Conservation (phyloP, 352 stramenopile genomes). For the Globisporangium viniferum region DNA sequence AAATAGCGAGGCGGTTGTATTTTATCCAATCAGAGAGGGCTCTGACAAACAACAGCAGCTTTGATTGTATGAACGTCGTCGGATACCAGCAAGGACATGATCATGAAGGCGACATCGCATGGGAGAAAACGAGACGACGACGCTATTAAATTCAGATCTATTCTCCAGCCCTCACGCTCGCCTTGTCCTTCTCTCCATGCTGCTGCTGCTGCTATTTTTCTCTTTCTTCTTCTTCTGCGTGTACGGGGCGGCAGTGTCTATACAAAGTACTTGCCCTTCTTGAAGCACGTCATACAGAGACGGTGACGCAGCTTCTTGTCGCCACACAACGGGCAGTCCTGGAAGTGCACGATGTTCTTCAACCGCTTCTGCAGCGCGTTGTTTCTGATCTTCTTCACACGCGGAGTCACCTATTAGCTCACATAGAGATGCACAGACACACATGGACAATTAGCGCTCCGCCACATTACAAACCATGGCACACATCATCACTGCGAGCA, state of each 20-base stretch:
- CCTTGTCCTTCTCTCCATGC: neutral
- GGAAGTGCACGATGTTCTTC: slow-evolving; percentile 90
- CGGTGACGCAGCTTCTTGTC: slow-evolving; percentile 88
- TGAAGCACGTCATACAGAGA: slow-evolving; percentile 90
- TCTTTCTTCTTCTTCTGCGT: slow-evolving; percentile 11
- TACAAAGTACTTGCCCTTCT: slow-evolving; percentile 91
- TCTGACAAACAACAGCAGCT: neutral
- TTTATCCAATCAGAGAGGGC: neutral
- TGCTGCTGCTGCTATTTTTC: neutral
- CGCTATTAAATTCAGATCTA: slow-evolving; percentile 1
- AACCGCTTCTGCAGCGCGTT: slow-evolving; percentile 84
- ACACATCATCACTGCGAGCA: neutral
- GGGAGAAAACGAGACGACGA: no score
- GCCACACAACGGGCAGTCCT: slow-evolving; percentile 76
- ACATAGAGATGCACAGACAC: neutral
- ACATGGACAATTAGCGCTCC: neutral
- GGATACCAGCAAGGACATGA: neutral
- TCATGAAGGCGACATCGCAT: neutral
- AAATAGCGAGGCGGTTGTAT: neutral
- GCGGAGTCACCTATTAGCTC: slow-evolving; percentile 68
- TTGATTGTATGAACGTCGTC: neutral
- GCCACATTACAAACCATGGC: neutral
- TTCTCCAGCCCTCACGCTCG: slow-evolving; percentile 2
- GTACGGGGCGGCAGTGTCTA: slow-evolving; percentile 24
- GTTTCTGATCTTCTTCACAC: slow-evolving; percentile 86